phyloP scores from a whole-genome alignment of 1,284 basidiomycete species.

The Leucocoprinus gongylophorus region DNA sequence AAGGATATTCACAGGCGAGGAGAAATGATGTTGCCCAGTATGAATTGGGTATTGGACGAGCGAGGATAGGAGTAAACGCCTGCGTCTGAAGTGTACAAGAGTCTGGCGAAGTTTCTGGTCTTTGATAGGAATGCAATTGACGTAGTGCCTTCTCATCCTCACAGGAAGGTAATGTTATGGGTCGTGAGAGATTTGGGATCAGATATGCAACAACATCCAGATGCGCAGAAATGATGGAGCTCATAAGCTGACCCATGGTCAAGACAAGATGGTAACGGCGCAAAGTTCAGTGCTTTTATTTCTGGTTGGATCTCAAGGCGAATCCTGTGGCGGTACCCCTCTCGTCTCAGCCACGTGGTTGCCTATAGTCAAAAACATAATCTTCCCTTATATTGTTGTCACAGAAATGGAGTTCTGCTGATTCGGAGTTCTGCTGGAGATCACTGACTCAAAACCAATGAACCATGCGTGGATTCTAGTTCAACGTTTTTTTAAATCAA shows the following conservation, averaged over 20 bases:
- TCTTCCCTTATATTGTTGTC: too few relatives aligned
- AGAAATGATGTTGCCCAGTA: constrained; percentile 71
- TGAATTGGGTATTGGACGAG: constrained; percentile 67
- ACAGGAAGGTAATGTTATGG: not conserved
- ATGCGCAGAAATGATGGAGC: not conserved
- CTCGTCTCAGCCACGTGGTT: too few relatives aligned
- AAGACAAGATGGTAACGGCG: not conserved
- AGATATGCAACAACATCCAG: not conserved
- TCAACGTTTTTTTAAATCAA: too few relatives aligned
- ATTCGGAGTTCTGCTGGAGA: too few relatives aligned
- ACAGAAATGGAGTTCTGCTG: too few relatives aligned
- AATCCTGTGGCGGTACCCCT: not conserved
- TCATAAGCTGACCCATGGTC: constrained; percentile 3
- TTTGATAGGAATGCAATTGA: not conserved
- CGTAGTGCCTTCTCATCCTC: not conserved
- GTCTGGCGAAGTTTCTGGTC: too few relatives aligned
- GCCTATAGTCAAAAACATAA: too few relatives aligned
- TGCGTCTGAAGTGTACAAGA: constrained; percentile 3
- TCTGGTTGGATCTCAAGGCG: not conserved
- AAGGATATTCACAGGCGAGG: constrained; percentile 74
- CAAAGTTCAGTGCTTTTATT: not conserved
- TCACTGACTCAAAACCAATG: too few relatives aligned
- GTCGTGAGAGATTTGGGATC: not conserved
- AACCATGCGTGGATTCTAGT: too few relatives aligned
- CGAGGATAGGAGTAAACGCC: constrained; percentile 23